These are phyloP conservation scores for Bruguiera gymnorhiza DNA, from an alignment of 345 rosid species.

Conservation along the genomic window DNA sequence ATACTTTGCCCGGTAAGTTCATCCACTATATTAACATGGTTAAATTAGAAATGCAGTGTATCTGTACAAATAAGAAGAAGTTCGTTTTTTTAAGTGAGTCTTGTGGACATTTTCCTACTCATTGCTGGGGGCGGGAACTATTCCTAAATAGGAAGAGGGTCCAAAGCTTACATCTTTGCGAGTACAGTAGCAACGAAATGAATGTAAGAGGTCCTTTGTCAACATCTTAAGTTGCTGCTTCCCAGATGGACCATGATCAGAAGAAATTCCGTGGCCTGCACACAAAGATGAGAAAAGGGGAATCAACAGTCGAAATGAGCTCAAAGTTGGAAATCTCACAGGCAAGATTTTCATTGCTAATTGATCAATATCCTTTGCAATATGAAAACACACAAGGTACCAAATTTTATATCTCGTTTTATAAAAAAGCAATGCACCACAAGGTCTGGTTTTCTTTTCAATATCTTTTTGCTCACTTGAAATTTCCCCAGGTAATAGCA, in stretches of 20 bases:
- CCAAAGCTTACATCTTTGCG: slow-evolving; percentile 63
- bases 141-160: neutral
- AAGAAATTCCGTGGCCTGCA: slow-evolving; percentile 22
- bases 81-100: neutral
- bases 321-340: neutral
- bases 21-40: too few species aligned
- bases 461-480: too few species aligned
- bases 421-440: too few species aligned
- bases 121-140: neutral
- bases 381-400: neutral
- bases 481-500: too few species aligned
- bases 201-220: slow-evolving; percentile 57
- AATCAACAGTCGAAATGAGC: neutral
- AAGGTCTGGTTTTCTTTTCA: too few species aligned
- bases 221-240: slow-evolving; percentile 45
- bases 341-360: neutral
- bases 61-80: too few species aligned
- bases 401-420: too few species aligned
- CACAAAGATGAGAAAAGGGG: neutral
- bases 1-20: too few species aligned
- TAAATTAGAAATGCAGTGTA: too few species aligned
- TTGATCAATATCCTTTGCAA: neutral
- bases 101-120: neutral
- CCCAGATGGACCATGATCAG: slow-evolving; percentile 12
- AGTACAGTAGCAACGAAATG: slow-evolving; percentile 82